A percentile compares a stretch with the other conserved stretches of the same genome.
phyloP scores from a whole-genome alignment of 768 basidiomycete species.

The Brasilioporus rufonigricans region DNA sequence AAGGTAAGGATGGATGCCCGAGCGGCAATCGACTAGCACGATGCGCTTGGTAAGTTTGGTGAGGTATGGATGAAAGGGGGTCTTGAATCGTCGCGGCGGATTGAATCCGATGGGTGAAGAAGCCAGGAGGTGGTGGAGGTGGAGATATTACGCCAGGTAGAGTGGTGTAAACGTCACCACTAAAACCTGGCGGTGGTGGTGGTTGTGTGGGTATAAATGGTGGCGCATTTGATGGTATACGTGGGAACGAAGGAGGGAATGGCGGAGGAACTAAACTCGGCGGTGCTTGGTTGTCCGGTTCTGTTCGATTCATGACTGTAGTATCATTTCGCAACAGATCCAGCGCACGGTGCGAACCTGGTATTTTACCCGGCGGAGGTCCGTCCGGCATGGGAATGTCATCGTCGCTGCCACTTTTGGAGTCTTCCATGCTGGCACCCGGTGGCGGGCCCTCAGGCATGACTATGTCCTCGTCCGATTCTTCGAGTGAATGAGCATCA shows the following conservation, averaged over 20 bases:
- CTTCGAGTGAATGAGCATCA: constrained; percentile 6
- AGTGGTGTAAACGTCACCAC: constrained; percentile 2
- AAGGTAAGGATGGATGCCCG: constrained; percentile 43
- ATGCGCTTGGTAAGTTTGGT: constrained; percentile 77
- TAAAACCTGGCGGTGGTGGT: constrained; percentile 11
- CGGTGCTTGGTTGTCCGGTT: constrained; percentile 2
- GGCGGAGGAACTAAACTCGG: not conserved
- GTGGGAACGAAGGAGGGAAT: constrained; percentile 27
- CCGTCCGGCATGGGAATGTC: constrained; percentile 90
- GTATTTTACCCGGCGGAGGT: constrained; percentile 49
- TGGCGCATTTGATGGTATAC: constrained; percentile 16
- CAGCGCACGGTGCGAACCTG: constrained; percentile 16
- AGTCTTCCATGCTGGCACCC: constrained; percentile 35
- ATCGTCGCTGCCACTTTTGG: constrained; percentile 61
- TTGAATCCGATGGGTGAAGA: constrained; percentile 57
- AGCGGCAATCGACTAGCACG: constrained; percentile 42
- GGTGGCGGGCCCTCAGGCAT: constrained; percentile 66
- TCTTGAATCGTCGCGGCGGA: constrained; percentile 62
- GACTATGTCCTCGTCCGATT: constrained; percentile 56
- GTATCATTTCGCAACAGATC: not conserved
- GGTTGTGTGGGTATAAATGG: constrained; percentile 13
- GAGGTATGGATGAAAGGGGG: constrained; percentile 70
- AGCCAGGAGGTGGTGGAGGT: constrained; percentile 58
- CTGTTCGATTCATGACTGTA: constrained; percentile 6
- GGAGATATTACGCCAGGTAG: constrained; percentile 25